A percentile compares a stretch with the other conserved stretches of the same genome.
These are phyloP conservation scores for Stephanodiscus minutulus DNA, from an alignment of 108 stramenopile genomes.

Conservation along the genomic window DNA sequence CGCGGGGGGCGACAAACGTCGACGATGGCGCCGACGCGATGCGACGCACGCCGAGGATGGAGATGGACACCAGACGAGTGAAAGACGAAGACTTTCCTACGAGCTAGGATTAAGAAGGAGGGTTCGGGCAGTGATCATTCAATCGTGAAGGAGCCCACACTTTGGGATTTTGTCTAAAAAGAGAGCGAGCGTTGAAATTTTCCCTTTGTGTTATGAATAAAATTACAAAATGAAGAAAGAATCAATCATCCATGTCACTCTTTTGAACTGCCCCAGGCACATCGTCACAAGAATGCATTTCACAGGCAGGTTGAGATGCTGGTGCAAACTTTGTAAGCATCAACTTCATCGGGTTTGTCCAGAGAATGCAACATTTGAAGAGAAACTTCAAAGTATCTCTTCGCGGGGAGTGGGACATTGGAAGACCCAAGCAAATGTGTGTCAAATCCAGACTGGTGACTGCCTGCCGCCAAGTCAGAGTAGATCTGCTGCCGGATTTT, in stretches of 20 bases:
- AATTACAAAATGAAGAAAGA: no score
- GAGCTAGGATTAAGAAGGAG: constrained; percentile 14
- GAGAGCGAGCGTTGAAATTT: not conserved
- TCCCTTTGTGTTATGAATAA: not conserved
- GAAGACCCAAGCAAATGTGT: no score
- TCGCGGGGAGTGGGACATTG: not conserved
- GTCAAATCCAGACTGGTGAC: not conserved
- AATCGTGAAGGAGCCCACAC: not conserved
- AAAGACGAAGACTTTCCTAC: not conserved
- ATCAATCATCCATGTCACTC: no score
- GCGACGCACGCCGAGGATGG: not conserved
- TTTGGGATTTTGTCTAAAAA: no score
- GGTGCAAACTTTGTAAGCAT: not conserved
- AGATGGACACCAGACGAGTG: not conserved
- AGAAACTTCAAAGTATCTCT: constrained; percentile 6
- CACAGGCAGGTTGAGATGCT: not conserved
- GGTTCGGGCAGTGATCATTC: constrained; percentile 22
- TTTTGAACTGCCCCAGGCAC: not conserved
- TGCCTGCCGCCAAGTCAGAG: not conserved
- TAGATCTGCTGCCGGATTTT: constrained; percentile 44
- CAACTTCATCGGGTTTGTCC: not conserved
- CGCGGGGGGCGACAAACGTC: constrained; percentile 12
- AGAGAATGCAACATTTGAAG: constrained; percentile 4
- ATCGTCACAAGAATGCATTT: not conserved
- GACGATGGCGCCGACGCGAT: not conserved